These are phyloP conservation scores for Pseudopyrenochaeta lycopersici DNA, from an alignment of 2,329 filamentous ascomycete genomes.

Conservation along the genomic window DNA sequence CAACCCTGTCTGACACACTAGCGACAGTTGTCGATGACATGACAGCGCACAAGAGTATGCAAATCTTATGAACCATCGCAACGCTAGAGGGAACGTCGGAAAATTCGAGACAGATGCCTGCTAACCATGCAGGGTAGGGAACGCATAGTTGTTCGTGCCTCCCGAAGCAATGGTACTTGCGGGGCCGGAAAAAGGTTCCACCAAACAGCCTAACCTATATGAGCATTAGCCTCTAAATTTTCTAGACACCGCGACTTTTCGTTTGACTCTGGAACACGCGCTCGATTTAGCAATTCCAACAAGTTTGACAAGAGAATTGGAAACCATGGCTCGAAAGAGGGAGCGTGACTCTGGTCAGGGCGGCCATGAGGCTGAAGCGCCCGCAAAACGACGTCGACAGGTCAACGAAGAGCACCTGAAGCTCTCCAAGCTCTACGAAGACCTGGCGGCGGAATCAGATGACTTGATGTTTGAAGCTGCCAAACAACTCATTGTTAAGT, in stretches of 20 bases:
- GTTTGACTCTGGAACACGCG: constrained; percentile 11
- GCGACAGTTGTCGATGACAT: too few species aligned
- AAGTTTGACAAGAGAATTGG: constrained; percentile 24
- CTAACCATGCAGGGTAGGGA: too few species aligned
- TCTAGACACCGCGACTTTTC: not conserved
- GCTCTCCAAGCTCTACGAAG: constrained; percentile 56
- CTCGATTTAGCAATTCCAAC: constrained; percentile 2
- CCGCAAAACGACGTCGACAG: constrained; percentile 45
- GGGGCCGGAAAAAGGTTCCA: not conserved
- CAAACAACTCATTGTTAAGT: constrained; percentile 53
- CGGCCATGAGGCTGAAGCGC: constrained; percentile 25
- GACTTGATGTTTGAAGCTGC: constrained; percentile 56
- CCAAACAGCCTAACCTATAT: not conserved
- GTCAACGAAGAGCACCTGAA: constrained; percentile 52
- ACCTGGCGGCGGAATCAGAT: constrained; percentile 57
- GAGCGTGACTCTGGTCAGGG: constrained; percentile 29
- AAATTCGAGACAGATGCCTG: too few species aligned
- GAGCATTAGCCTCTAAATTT: not conserved
- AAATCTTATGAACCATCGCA: too few species aligned
- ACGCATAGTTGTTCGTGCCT: too few species aligned
- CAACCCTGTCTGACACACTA: too few species aligned
- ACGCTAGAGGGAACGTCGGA: too few species aligned
- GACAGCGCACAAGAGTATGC: too few species aligned
- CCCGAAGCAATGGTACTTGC: not conserved
- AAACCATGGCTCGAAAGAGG: constrained; percentile 38